These are phyloP conservation scores for Lignosus rhinocerotis DNA, from an alignment of 1,284 basidiomycete genomes.

Conservation along the genomic window DNA sequence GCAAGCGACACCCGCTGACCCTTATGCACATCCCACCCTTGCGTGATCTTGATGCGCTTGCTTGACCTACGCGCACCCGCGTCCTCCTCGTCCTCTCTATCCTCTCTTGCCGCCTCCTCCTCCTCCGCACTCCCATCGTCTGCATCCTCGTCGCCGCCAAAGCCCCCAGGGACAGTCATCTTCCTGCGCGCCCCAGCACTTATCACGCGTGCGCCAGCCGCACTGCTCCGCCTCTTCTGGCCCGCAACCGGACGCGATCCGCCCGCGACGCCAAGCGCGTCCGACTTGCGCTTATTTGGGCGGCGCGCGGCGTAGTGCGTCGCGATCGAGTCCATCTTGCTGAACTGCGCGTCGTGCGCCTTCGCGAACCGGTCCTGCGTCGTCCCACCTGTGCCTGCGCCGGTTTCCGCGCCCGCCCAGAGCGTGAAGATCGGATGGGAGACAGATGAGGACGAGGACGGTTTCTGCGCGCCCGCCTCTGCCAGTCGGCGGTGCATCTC, in stretches of 20 bases:
- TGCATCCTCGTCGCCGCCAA: conserved; percentile 51
- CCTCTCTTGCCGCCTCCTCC: conserved; percentile 38
- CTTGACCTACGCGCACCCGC: conserved; percentile 32
- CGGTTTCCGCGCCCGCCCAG: neutral
- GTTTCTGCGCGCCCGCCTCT: conserved; percentile 23
- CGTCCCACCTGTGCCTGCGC: neutral
- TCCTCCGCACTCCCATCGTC: conserved; percentile 43
- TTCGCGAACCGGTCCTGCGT: conserved; percentile 52
- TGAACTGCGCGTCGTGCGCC: conserved; percentile 62
- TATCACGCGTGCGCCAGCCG: conserved; percentile 46
- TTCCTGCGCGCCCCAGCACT: conserved; percentile 48
- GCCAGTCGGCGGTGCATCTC: conserved; percentile 77
- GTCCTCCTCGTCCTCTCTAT: conserved; percentile 26
- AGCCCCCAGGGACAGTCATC: conserved; percentile 52
- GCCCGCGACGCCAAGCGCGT: conserved; percentile 30
- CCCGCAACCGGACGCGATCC: conserved; percentile 38
- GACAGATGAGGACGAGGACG: neutral
- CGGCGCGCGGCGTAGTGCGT: conserved; percentile 57
- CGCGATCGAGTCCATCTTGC: conserved; percentile 76
- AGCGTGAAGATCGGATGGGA: conserved; percentile 4
- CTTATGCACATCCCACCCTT: conserved; percentile 32
- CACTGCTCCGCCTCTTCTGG: conserved; percentile 41
- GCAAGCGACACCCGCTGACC: conserved; percentile 38
- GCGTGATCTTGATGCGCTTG: conserved; percentile 44
- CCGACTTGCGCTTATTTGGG: conserved; percentile 43